Evolutionary conservation across 805 yeast genomes (phyloP), one percentile per base, ranked within the genome.

Genomic region (Starmerella riodocensis): DNA sequence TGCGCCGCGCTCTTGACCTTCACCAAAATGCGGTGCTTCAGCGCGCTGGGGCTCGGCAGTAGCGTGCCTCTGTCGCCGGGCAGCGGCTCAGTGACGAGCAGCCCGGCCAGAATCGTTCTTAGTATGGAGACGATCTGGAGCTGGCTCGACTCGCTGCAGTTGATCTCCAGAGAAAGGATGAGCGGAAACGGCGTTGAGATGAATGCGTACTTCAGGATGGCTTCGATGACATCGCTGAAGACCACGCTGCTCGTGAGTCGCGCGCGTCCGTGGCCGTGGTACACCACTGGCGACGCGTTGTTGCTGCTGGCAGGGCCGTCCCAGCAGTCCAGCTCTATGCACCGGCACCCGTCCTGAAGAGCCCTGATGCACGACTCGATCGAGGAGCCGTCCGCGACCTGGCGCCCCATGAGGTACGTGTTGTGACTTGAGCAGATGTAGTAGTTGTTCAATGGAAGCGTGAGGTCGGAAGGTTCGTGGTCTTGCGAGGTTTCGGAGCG

Each of bases 321-420:
- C 98, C 98, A 91, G 17, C 91, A 67, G 58, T 91, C 99, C 29
- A 91, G 74, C 54, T 91, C 99, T n/a, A 91, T 67, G 46, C 95
- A 86, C 32, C 95, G 66, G 52, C 97, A 91, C 1, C 98, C 97
- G 39, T 85, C 71, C 55, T 85, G 95, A 35, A 91, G 62, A 0
- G 83, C 91, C 36, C 79, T 71, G 14, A 84, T 75, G 50, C 91
- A 91, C 0, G 93, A 93, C 53, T 88, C 96, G 2, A 84, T 74
- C 0, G 96, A 83, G 0, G 95, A 78, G 3, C 72, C 76, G 17
- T 91, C 94, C 2, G 77, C 94, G 14, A 82, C 70, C 54, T 91
- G 98, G 28, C 91, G 67, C 0, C 98, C 98, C 21, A 76, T 59
- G 3, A 91, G 63, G 53, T 91, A 91, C 0, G 98, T 91, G 55